Base-by-base conservation (phyloP, 148 eudicot species). In the Cornus suecica region DNA sequence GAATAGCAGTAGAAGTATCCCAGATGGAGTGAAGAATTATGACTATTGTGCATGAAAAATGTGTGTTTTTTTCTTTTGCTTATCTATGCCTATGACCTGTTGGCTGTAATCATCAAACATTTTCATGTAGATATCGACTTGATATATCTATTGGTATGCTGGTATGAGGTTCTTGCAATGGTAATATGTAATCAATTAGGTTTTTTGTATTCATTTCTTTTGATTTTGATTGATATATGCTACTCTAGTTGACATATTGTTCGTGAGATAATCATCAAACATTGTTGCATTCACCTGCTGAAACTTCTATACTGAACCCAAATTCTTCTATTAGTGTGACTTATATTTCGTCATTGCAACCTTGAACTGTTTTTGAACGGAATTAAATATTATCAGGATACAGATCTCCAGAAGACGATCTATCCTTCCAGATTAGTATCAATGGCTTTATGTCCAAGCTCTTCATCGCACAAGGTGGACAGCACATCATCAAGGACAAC, bases 391-490 rank as follows among this genome's bases (percentile, higher is more conserved):
- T 73, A 30, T 73, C 87, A 95, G 94, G 83, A 85, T 37, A 76
- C 76, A 72, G 90, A 86, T 76, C 77, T 80, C 71, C 88, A 86
- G 80, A 88, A 87, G 83, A 91, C 82, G 48, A 77, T 91, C 65
- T 85, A 85, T 69, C 83, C 88, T 63, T 80, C 86, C 52, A 88
- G 87, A 85, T 81, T 96, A 71, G 83, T 84, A 64, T 88, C 98
- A 20, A 82, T 96, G 88, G 76, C 71, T 78, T 74, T 84, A 30
- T 79, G 77, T 74, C 86, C 92, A 78, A 81, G 80, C 48, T 72
- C 71, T 60, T 77, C 91, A 74, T 41, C 86, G 0, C 23, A n/a
- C 18, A 74, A 15, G 32, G 65, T 62, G 60, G 78, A 63, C 42
- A 23, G 18, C 32, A 54, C 37, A 76, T 69, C 76, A 65, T 61